phyloP scores from a whole-genome alignment of 2,329 filamentous ascomycete genomes.

The Rhynchosporium secalis region DNA sequence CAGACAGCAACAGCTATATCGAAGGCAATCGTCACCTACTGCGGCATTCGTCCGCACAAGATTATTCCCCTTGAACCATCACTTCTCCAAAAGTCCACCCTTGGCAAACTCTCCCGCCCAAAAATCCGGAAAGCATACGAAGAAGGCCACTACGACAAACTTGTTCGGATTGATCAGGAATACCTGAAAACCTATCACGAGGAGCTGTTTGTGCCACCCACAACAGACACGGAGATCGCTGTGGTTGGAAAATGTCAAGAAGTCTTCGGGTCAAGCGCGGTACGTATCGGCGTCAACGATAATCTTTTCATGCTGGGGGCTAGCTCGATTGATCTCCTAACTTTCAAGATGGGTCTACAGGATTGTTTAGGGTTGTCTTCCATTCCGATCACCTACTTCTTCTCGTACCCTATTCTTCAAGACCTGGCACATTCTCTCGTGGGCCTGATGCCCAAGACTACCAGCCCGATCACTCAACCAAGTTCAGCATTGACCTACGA shows the following conservation, averaged over 20 bases:
- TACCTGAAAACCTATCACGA: slow-evolving; percentile 27
- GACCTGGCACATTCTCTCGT: slow-evolving; percentile 37
- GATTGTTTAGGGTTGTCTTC: slow-evolving; percentile 33
- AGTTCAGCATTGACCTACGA: slow-evolving; percentile 31
- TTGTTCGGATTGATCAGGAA: slow-evolving; percentile 20
- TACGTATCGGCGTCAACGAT: slow-evolving; percentile 27
- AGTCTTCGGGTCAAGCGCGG: slow-evolving; percentile 21
- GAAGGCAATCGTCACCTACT: slow-evolving; percentile 28
- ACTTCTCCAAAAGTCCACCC: slow-evolving; percentile 41
- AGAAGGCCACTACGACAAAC: slow-evolving; percentile 35
- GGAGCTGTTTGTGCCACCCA: slow-evolving; percentile 27
- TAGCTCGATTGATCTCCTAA: slow-evolving; percentile 33
- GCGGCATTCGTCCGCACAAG: slow-evolving; percentile 32
- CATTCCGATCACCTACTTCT: slow-evolving; percentile 42
- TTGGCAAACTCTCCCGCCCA: slow-evolving; percentile 45
- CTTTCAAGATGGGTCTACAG: slow-evolving; percentile 24
- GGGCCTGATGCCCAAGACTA: slow-evolving; percentile 30
- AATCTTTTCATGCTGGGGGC: slow-evolving; percentile 40
- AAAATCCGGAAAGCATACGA: slow-evolving; percentile 41
- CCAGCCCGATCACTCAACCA: neutral
- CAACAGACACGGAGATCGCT: slow-evolving; percentile 26
- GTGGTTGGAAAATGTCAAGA: slow-evolving; percentile 30
- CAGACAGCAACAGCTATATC: slow-evolving; percentile 33
- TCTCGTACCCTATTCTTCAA: slow-evolving; percentile 40
- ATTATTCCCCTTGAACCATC: slow-evolving; percentile 36